phyloP scores from a whole-genome alignment of 345 rosid species.

The Laguncularia racemosa region DNA sequence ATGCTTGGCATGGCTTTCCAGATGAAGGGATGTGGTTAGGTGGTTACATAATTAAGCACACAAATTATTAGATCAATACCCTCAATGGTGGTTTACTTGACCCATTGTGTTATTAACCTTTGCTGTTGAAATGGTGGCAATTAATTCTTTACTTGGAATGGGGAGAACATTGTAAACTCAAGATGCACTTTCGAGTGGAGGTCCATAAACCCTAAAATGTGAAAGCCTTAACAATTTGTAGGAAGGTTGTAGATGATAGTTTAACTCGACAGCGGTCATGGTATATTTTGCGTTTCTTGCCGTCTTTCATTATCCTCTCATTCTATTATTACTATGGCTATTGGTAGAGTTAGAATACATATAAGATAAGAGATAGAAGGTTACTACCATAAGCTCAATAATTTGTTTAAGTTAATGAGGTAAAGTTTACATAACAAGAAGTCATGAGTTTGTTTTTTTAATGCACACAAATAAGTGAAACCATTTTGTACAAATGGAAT shows the following conservation, averaged over 20 bases:
- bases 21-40: conserved; percentile 13
- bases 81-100: conserved; percentile 21
- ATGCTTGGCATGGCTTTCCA: conserved; percentile 3
- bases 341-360: no score
- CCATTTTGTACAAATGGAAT: no score
- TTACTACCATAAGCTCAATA: no score
- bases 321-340: no score
- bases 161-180: conserved; percentile 9
- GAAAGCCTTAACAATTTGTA: not conserved
- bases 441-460: no score
- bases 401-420: no score
- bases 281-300: no score
- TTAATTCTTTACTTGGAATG: conserved; percentile 6
- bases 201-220: conserved; percentile 3
- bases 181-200: conserved; percentile 14
- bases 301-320: no score
- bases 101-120: conserved; percentile 8
- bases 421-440: no score
- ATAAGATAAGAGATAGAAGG: no score
- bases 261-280: conserved; percentile 9
- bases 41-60: conserved; percentile 8
- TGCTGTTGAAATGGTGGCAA: not conserved
- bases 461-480: no score
- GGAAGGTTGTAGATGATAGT: conserved; percentile 14
- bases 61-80: conserved; percentile 15